Base-by-base conservation (phyloP, 805 yeast species). In the Pichia eremophila region DNA sequence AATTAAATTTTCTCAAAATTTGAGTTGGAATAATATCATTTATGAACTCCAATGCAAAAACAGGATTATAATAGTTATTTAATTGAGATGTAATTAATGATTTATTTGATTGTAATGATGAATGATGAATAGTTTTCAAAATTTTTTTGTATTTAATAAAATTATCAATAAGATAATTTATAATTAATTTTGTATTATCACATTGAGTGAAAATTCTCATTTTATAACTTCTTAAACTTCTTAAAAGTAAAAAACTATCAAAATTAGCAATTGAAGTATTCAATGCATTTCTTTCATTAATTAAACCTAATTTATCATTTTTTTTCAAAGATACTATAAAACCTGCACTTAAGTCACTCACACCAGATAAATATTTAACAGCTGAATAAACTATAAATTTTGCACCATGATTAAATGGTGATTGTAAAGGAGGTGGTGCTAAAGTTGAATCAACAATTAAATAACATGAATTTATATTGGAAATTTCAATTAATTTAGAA, bases 361-460 rank as follows among this genome's bases (percentile, higher is more conserved):
- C 81, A 14, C 81, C 81, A 0, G 79, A 78, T 47, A 77, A 68
- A 58, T 72, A 76, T 53, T 77, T 77, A 11, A 78, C 76, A 4
- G 81, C 81, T 8, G 78, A 73, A 55, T 76, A 78, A 58, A 77
- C 68, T 6, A 75, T 71, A 46, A 71, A 63, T 56, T 77, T 79
- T 5, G 79, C 80, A 5, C 78, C 79, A 53, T 66, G 68, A 27
- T 64, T 58, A 54, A 75, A 75, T 0, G 81, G 78, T 50, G 73
- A 69, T 54, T 71, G 79, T 41, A 76, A 62, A 11, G 79, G 79
- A 9, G 79, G 79, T 9, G 80, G 80, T 1, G 79, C 80, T 53
- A 76, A 67, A 0, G 81, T 77, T 11, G 80, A 70, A 59, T 77
- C 81, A 2, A 77, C 77, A 25, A 74, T 50, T 19, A 77, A 55